These are phyloP conservation scores for Penicillium sp. DNA, from an alignment of 2,329 filamentous ascomycete species.

Conservation along the genomic window DNA sequence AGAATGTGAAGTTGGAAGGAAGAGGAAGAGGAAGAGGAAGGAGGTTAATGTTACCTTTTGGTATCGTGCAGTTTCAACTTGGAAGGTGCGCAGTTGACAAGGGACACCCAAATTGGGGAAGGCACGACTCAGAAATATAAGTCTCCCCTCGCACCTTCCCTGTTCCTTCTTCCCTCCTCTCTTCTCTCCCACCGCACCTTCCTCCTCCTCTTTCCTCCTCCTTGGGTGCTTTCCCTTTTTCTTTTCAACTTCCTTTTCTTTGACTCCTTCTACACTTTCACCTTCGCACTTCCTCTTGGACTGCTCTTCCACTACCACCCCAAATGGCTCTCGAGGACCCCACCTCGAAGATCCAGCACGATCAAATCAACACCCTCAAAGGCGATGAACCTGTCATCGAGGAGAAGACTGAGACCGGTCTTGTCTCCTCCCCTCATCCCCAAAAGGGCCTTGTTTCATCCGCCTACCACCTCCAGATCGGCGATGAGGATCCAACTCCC, in stretches of 20 bases:
- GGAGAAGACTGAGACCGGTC: slow-evolving; percentile 13
- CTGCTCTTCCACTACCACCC: neutral
- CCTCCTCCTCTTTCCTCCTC: neutral
- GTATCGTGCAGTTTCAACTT: too few relatives aligned
- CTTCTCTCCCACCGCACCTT: neutral
- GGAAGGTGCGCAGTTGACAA: too few relatives aligned
- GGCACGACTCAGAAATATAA: neutral
- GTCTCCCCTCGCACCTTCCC: neutral
- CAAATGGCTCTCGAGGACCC: slow-evolving; percentile 12
- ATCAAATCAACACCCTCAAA: neutral
- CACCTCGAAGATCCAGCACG: slow-evolving; percentile 13
- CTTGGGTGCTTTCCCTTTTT: neutral
- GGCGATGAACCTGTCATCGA: neutral
- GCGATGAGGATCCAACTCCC: slow-evolving; percentile 30
- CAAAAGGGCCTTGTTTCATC: slow-evolving; percentile 19
- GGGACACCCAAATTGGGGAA: neutral
- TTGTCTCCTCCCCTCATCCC: slow-evolving; percentile 12
- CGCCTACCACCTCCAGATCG: slow-evolving; percentile 10
- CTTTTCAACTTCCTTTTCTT: neutral
- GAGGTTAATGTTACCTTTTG: too few relatives aligned
- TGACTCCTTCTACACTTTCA: too few relatives aligned
- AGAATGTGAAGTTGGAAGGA: neutral
- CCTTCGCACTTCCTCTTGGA: neutral
- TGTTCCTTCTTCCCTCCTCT: neutral
- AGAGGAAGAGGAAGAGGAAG: neutral